Conservation (phyloP, 331 rosid genomes). For the Telfairia occidentalis region DNA sequence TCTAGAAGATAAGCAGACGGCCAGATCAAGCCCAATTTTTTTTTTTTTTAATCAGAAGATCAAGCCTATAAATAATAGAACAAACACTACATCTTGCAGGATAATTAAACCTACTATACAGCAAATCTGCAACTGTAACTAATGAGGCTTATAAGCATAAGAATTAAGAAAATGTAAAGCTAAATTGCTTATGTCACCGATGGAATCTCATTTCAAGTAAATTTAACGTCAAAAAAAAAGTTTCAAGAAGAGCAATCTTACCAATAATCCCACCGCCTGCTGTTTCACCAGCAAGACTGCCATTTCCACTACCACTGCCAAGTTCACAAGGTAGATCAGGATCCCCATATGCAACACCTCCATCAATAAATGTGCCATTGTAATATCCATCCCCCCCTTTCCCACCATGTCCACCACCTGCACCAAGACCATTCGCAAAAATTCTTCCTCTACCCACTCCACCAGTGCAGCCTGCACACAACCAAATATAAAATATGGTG, state of each 20-base stretch:
- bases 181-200: neutral
- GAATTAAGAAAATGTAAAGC: neutral
- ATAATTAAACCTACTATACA: neutral
- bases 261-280: slow-evolving; percentile 94
- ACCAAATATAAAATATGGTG: slow-evolving; percentile 19
- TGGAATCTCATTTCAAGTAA: neutral
- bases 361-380: slow-evolving; percentile 42
- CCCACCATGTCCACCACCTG: slow-evolving; percentile 98
- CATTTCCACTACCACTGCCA: slow-evolving; percentile 97
- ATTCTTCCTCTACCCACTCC: slow-evolving; percentile 68
- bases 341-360: slow-evolving; percentile 77
- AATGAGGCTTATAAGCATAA: neutral
- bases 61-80: no score
- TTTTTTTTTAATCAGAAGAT: no score
- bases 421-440: slow-evolving; percentile 52
- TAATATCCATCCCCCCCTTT: slow-evolving; percentile 72
- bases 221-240: neutral
- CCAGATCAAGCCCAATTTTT: neutral
- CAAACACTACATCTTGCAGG: neutral
- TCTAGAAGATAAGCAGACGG: neutral
- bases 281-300: slow-evolving; percentile 48
- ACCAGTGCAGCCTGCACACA: slow-evolving; percentile 60
- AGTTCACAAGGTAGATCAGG: slow-evolving; percentile 87
- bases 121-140: neutral
- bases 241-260: slow-evolving; percentile 14